Conservation (phyloP, 2,329 filamentous ascomycete genomes). For the Boeremia exigua region DNA sequence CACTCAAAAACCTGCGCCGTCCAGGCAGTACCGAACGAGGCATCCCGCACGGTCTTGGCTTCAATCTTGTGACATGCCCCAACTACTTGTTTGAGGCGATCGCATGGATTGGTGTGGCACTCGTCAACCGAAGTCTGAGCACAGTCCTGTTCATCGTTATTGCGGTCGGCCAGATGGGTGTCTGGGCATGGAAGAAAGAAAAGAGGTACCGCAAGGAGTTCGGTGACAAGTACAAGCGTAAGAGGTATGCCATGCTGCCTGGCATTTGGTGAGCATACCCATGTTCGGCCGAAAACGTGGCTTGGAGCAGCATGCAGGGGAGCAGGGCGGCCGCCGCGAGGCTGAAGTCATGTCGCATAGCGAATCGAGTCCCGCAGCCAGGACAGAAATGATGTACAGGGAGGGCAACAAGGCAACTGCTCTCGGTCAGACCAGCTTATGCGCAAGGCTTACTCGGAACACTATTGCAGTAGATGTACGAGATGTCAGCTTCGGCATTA, state of each 20-base stretch:
- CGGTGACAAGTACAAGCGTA: slow-evolving; percentile 92
- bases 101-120: slow-evolving; percentile 82
- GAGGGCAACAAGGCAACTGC: background rate
- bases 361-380: background rate
- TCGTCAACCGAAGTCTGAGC: slow-evolving; percentile 79
- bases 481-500: slow-evolving; percentile 7
- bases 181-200: slow-evolving; percentile 94
- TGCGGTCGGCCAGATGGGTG: slow-evolving; percentile 78
- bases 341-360: slow-evolving; percentile 2
- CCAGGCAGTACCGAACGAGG: slow-evolving; percentile 80
- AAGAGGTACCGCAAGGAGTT: slow-evolving; percentile 87
- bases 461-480: background rate
- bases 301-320: slow-evolving; percentile 5
- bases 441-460: slow-evolving; percentile 1
- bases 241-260: slow-evolving; percentile 83
- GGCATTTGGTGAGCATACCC: slow-evolving; percentile 65
- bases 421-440: slow-evolving; percentile 1
- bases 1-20: slow-evolving; percentile 77
- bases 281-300: slow-evolving; percentile 6
- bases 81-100: slow-evolving; percentile 96
- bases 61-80: slow-evolving; percentile 87
- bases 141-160: slow-evolving; percentile 78
- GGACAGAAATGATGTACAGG: background rate
- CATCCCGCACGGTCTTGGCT: slow-evolving; percentile 85
- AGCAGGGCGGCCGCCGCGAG: background rate